A percentile compares a stretch with the other conserved stretches of the same genome.
Evolutionary conservation across 2,329 filamentous ascomycete genomes (phyloP).

Genomic region (Fusarium anguioides): DNA sequence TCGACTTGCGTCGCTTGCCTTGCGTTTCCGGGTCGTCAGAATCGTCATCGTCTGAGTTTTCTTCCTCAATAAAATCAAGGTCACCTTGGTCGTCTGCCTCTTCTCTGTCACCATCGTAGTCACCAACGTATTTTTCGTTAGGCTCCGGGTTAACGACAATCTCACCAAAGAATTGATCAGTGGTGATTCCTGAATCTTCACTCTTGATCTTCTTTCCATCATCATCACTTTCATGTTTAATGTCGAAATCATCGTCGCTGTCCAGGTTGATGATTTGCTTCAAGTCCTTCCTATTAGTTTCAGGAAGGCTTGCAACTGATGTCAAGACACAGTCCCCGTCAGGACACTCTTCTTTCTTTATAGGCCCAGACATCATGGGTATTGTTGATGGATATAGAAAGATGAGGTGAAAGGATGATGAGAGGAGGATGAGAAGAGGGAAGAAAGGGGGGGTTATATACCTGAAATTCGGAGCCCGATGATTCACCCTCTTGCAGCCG

Average conservation of each 20-base stretch:
- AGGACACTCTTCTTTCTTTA: neutral
- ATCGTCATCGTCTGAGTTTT: neutral
- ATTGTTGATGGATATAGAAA: neutral
- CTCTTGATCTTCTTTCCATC: fast-evolving
- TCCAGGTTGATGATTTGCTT: neutral
- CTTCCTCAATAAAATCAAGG: neutral
- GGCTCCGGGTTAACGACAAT: neutral
- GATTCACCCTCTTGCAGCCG: neutral
- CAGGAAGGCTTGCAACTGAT: neutral
- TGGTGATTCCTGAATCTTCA: fast-evolving
- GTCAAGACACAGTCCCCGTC: neutral
- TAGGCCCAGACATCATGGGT: neutral
- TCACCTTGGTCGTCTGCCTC: neutral
- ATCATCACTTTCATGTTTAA: neutral
- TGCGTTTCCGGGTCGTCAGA: neutral
- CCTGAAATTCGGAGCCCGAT: neutral
- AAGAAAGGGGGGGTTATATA: neutral
- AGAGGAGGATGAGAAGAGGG: neutral
- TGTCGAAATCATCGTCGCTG: neutral
- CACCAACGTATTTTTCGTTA: neutral
- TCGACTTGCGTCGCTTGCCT: neutral
- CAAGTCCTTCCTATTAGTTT: neutral
- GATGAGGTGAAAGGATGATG: neutral
- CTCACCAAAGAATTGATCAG: fast-evolving
- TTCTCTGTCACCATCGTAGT: fast-evolving